Evolutionary conservation across 768 basidiomycete genomes (phyloP).

Genomic region (Leccinum pellstonianum): DNA sequence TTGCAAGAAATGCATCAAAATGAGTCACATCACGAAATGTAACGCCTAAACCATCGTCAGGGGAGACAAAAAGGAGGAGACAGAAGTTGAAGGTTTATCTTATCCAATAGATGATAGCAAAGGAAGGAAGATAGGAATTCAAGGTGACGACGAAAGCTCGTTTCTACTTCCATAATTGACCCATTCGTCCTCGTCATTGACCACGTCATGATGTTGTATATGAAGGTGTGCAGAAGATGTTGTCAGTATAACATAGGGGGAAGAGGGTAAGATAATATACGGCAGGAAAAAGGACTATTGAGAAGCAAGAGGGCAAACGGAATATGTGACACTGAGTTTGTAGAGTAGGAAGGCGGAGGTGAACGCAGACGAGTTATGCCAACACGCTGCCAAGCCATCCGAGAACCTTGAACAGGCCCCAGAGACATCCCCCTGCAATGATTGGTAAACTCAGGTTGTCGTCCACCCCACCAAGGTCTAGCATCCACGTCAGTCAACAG

Average conservation of each 20-base stretch:
- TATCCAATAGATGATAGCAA: not conserved
- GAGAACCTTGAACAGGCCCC: constrained; percentile 49
- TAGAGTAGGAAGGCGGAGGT: not conserved
- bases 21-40: not conserved
- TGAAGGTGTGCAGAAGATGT: not conserved
- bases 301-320: not conserved
- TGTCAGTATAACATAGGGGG: not conserved
- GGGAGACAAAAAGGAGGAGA: not conserved
- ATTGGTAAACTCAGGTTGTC: constrained; percentile 91
- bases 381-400: constrained; percentile 33
- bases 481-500: constrained; percentile 2
- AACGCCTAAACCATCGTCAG: not conserved
- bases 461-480: constrained; percentile 82
- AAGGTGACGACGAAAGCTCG: not conserved
- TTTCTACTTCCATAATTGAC: not conserved
- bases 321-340: not conserved
- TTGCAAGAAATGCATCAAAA: not conserved
- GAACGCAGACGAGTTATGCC: constrained; percentile 7
- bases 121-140: not conserved
- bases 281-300: not conserved
- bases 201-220: not conserved
- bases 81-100: not conserved
- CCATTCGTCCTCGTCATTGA: not conserved
- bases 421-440: constrained; percentile 73
- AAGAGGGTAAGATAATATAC: not conserved